Base-by-base conservation (phyloP, 108 stramenopile genomes). In the Aurantiochytrium sp. region DNA sequence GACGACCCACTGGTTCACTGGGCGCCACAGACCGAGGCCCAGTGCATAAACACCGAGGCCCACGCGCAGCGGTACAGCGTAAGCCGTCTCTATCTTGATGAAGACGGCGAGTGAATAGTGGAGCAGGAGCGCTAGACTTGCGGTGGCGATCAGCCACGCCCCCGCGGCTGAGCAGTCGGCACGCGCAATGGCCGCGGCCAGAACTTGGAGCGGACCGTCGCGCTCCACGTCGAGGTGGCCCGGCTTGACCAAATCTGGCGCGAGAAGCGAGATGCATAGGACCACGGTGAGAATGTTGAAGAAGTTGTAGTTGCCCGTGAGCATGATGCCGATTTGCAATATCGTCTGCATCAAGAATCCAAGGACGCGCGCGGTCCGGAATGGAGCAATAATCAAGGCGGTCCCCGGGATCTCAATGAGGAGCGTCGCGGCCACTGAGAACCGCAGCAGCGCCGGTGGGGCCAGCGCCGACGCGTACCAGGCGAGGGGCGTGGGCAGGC, bases 291-390 rank as follows among this genome's bases (percentile, higher is more conserved):
- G 85, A 5, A 94, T 32, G 90, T 95, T 95, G 92, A 95, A 95
- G 69, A 92, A 95, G 69, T 93, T 95, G 89, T 95, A 95, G 86
- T 91, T 94, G 19, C 95, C 95, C 37, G 94, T 94, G 32, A 87
- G 52, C 37, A 93, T 88, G 86, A 96, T 96, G 55, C 92, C 36
- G 30, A 94, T 52, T 68, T 96, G 95, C 34, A 96, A 87, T 0
- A 94, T 24, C 21, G 93, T 68, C 73, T 95, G 95, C 88, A 93
- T 4, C 69, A 89, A 54, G 21, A 89, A 90, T 10, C 93, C 94
- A 37, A 92, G 22, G 45, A 86, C 69, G 30, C 93, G 89, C 4
- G 91, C 85, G 4, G 53, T 39, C 42, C 32, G 42, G 4, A 87
- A 55, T 12, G 94, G 94, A 24, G 86, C 89, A 10, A 95, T 36